Base-by-base conservation (phyloP, 495 filamentous ascomycete species). In the Aspergillus wentii region DNA sequence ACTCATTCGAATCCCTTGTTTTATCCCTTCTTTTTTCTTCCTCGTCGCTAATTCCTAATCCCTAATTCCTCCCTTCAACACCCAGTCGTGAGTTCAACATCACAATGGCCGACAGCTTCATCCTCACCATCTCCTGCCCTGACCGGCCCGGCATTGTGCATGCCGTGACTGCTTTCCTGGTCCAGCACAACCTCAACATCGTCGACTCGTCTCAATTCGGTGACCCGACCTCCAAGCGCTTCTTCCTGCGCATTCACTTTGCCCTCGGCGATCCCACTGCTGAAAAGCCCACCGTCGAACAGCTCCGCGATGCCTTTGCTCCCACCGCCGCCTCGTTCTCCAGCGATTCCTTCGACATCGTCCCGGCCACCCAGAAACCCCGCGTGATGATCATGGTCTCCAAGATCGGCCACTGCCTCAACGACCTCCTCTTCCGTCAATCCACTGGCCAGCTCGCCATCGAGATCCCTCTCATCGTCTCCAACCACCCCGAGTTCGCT, bases 241-340 rank as follows among this genome's bases (percentile, higher is more conserved):
- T 88, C 69, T 88, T 88, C 66, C 85, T 88, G 83, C 72, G 83
- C 52, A 76, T 84, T 43, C 82, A 83, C 53, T 86, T 86, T 44
- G 74, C 71, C 8, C 70, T 74, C 20, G 70, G 59, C 9, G 44
- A 50, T 4, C 51, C 31, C 1, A 44, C 48, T 5, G 52, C 54
- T 2, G 56, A 54, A 21, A 60, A 57, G 6, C 55, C 61, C 3
- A 61, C 70, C 35, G 60, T 79, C 30, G 62, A 64, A 1, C 51
- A 70, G 38, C 46, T 76, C 26, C 46, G 51, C 21, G 16, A 47
- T 4, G 59, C 64, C 16, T 81, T 86, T 41, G 52, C 62, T 20
- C 46, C 68, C 37, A 75, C 81, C 11, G 79, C 79, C 4, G 38
- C 64, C 31, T 61, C 74, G 17, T 71, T 82, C 59, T 44, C 59